A percentile compares a stretch with the other conserved stretches of the same genome.
phyloP scores from a whole-genome alignment of 2,329 filamentous ascomycete species.

The Geosmithia morbida region DNA sequence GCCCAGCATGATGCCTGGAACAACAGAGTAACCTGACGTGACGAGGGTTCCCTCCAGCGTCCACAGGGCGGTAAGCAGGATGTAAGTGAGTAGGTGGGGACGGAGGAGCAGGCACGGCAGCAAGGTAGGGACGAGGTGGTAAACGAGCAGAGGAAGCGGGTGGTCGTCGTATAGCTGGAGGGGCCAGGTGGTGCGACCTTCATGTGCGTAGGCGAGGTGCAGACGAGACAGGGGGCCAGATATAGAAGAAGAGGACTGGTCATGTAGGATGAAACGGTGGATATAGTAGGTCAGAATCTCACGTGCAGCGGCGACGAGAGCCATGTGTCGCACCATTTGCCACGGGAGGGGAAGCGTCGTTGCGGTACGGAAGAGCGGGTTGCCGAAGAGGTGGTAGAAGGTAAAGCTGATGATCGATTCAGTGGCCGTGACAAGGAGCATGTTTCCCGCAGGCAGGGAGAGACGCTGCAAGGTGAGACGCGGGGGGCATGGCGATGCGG shows the following conservation, averaged over 20 bases:
- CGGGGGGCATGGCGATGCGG: conserved; percentile 23
- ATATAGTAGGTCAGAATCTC: conserved; percentile 57
- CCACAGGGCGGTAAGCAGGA: conserved; percentile 46
- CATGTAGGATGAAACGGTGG: conserved; percentile 60
- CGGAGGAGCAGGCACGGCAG: conserved; percentile 50
- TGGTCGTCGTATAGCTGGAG: conserved; percentile 55
- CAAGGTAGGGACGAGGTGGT: conserved; percentile 50
- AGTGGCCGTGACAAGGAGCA: conserved; percentile 24
- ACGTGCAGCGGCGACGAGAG: conserved; percentile 25
- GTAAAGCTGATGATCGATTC: conserved; percentile 25
- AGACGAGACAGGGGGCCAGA: conserved; percentile 18
- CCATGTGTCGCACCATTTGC: conserved; percentile 34
- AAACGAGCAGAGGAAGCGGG: conserved; percentile 47
- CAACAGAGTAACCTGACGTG: conserved; percentile 51
- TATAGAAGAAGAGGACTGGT: conserved; percentile 7
- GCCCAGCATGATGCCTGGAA: conserved; percentile 38
- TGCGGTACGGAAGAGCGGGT: conserved; percentile 30
- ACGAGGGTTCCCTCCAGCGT: conserved; percentile 53
- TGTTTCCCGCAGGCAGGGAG: conserved; percentile 28
- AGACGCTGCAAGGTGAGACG: conserved; percentile 6
- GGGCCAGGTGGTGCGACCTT: conserved; percentile 35
- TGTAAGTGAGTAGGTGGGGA: conserved; percentile 59
- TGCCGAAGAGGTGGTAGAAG: conserved; percentile 14
- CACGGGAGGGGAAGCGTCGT: conserved; percentile 37
- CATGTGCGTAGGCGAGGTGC: conserved; percentile 34